Evolutionary conservation across 2,329 filamentous ascomycete species (phyloP).

Genomic region (Trichoderma simmonsii): DNA sequence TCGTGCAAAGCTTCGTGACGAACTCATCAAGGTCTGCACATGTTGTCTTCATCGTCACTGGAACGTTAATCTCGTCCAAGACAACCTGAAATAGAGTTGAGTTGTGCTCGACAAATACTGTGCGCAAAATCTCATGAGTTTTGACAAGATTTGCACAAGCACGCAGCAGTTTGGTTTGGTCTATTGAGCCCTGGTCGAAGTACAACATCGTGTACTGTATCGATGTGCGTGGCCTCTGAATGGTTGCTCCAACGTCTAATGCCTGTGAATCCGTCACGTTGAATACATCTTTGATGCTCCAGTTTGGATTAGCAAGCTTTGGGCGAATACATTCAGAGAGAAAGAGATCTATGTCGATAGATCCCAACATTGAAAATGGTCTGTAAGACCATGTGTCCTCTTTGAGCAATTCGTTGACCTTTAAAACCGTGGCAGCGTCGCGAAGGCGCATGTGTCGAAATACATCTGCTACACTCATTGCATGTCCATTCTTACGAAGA

Average conservation of each 20-base stretch:
- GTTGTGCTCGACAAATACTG: slow-evolving; percentile 25
- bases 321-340: slow-evolving; percentile 20
- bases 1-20: not conserved
- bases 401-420: slow-evolving; percentile 15
- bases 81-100: slow-evolving; percentile 24
- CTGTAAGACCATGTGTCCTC: slow-evolving; percentile 19
- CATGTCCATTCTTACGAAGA: slow-evolving; percentile 25
- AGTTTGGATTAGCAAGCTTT: slow-evolving; percentile 22
- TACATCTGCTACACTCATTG: slow-evolving; percentile 28
- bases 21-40: not conserved
- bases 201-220: slow-evolving; percentile 31
- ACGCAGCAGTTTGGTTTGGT: slow-evolving; percentile 23
- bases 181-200: slow-evolving; percentile 21
- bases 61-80: slow-evolving; percentile 21
- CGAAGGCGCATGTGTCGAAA: slow-evolving; percentile 30
- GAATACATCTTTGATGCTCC: slow-evolving; percentile 26
- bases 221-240: slow-evolving; percentile 25
- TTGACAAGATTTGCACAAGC: slow-evolving; percentile 26
- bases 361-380: slow-evolving; percentile 24
- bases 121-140: slow-evolving; percentile 26
- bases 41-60: slow-evolving; percentile 8
- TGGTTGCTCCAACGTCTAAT: slow-evolving; percentile 25
- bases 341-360: slow-evolving; percentile 22
- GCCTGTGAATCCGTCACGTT: slow-evolving; percentile 25
- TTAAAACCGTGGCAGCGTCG: slow-evolving; percentile 24